Conservation (phyloP, 768 basidiomycete genomes). For the Lactifluus hygrophoroides region DNA sequence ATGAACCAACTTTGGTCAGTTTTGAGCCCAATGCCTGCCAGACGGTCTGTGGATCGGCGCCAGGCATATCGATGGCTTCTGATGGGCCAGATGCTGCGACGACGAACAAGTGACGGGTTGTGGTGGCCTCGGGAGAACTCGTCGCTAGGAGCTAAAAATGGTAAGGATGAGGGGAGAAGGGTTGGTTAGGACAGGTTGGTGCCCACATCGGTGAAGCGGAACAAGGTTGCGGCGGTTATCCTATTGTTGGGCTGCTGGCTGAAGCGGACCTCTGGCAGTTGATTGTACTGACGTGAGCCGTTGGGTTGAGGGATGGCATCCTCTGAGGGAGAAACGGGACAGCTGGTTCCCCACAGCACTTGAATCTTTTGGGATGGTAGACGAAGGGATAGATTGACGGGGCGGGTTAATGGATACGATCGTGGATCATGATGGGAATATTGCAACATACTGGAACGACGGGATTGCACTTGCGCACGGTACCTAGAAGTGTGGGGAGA, state of each 20-base stretch:
- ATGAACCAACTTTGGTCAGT: conserved; percentile 13
- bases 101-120: conserved; percentile 20
- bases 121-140: conserved; percentile 6
- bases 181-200: neutral
- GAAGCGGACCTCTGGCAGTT: conserved; percentile 19
- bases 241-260: conserved; percentile 14
- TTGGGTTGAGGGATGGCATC: conserved; percentile 14
- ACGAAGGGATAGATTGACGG: neutral
- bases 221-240: conserved; percentile 18
- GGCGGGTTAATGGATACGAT: neutral
- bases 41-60: conserved; percentile 8
- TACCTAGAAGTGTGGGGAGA: conserved; percentile 21
- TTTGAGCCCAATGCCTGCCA: conserved; percentile 12
- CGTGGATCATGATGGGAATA: neutral
- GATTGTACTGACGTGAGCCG: conserved; percentile 13
- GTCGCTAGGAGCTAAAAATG: conserved; percentile 11
- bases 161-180: neutral
- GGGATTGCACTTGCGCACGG: conserved; percentile 19
- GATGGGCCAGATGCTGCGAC: conserved; percentile 19
- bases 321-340: conserved; percentile 12
- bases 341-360: conserved; percentile 16
- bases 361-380: conserved; percentile 11
- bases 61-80: conserved; percentile 9
- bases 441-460: conserved; percentile 17
- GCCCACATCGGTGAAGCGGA: conserved; percentile 16